phyloP scores from a whole-genome alignment of 257 asterid genomes.

The Solanum ossicruentum region DNA sequence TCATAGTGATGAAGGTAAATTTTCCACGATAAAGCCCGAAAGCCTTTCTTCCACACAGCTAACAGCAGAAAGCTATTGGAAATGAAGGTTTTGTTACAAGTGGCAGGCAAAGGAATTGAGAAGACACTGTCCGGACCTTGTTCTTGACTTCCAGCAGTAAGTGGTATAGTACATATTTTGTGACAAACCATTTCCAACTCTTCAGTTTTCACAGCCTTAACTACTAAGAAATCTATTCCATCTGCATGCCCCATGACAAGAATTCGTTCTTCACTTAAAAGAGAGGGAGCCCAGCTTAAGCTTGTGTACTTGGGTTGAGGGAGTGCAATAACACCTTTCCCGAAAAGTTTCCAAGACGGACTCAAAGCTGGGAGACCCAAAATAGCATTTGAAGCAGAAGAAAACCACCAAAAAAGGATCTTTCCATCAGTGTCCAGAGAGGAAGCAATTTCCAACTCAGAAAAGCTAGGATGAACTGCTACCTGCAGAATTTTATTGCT shows the following conservation, averaged over 20 bases:
- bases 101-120: constrained; percentile 53
- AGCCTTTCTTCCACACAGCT: constrained; percentile 60
- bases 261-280: constrained; percentile 35
- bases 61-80: constrained; percentile 60
- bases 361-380: constrained; percentile 49
- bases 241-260: constrained; percentile 68
- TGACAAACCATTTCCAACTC: constrained; percentile 27
- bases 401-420: constrained; percentile 69
- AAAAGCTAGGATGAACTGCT: constrained; percentile 62
- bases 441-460: constrained; percentile 63
- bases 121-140: constrained; percentile 44
- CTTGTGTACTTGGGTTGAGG: constrained; percentile 48
- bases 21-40: constrained; percentile 81
- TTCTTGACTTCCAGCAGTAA: constrained; percentile 25
- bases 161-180: constrained; percentile 45
- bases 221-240: constrained; percentile 61
- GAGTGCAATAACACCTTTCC: constrained; percentile 21
- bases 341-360: constrained; percentile 53
- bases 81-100: constrained; percentile 30
- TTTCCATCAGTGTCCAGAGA: constrained; percentile 67
- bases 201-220: constrained; percentile 25
- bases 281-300: constrained; percentile 77
- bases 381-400: constrained; percentile 40
- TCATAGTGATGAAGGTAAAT: constrained; percentile 44
- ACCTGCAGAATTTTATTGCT: constrained; percentile 56